phyloP scores from a whole-genome alignment of 306 rosid genomes.

The Lathyrus tuberosus region DNA sequence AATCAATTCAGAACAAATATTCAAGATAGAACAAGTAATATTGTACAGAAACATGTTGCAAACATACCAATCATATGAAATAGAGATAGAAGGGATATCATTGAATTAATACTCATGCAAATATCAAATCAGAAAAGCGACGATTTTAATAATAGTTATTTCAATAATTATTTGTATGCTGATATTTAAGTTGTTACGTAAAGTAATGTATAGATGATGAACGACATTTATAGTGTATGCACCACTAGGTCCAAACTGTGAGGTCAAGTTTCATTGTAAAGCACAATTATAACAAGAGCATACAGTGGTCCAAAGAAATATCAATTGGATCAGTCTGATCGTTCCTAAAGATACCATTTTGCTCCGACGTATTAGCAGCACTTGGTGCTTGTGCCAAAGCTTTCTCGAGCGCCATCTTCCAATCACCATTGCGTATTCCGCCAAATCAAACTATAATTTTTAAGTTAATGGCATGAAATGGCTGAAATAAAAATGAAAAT shows the following conservation, averaged over 20 bases:
- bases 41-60: neutral
- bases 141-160: conserved; percentile 8
- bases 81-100: too few species aligned
- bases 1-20: conserved; percentile 18
- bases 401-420: conserved; percentile 93
- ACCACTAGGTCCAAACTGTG: conserved; percentile 37
- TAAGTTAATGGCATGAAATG: too few species aligned
- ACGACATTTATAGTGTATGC: too few species aligned
- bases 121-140: conserved; percentile 22
- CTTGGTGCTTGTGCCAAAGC: conserved; percentile 87
- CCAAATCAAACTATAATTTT: too few species aligned
- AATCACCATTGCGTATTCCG: too few species aligned
- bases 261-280: conserved; percentile 43
- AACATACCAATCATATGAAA: conserved; percentile 80
- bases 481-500: too few species aligned
- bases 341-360: conserved; percentile 78
- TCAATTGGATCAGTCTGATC: conserved; percentile 67
- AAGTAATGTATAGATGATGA: conserved; percentile 26
- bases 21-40: conserved; percentile 22
- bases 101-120: conserved; percentile 9
- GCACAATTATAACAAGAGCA: conserved; percentile 54
- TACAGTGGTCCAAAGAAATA: conserved; percentile 69
- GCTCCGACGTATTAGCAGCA: conserved; percentile 54
- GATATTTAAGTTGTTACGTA: conserved; percentile 20
- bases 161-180: conserved; percentile 25